These are phyloP conservation scores for Cantharellus anzutake DNA, from an alignment of 768 basidiomycete species.

Conservation along the genomic window DNA sequence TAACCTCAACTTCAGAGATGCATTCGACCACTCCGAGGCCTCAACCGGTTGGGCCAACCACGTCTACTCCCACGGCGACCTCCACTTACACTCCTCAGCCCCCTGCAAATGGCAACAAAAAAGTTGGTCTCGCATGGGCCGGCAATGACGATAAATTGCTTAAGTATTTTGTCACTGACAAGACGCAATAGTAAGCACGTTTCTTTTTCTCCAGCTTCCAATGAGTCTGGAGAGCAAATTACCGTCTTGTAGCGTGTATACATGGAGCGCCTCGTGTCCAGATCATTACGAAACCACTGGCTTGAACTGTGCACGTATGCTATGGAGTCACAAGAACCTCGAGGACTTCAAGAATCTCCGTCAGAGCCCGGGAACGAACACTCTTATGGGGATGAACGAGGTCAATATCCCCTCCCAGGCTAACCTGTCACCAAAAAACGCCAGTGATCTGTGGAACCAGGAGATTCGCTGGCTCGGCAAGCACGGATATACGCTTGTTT, in stretches of 20 bases:
- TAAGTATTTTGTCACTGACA: not conserved
- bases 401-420: slow-evolving; percentile 21
- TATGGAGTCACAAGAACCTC: slow-evolving; percentile 44
- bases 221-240: not conserved
- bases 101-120: not conserved
- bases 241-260: not conserved
- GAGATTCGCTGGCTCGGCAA: slow-evolving; percentile 42
- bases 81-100: not conserved
- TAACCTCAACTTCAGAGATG: not conserved
- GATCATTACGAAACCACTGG: not conserved
- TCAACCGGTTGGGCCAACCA: not conserved
- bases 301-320: slow-evolving; percentile 21
- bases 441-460: slow-evolving; percentile 36
- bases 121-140: not conserved
- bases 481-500: slow-evolving; percentile 19
- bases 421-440: slow-evolving; percentile 33
- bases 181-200: not conserved
- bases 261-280: not conserved
- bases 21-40: not conserved
- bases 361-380: slow-evolving; percentile 30
- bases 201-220: not conserved
- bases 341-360: slow-evolving; percentile 29
- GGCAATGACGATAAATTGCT: not conserved
- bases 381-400: slow-evolving; percentile 57
- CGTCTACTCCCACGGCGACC: not conserved